phyloP scores from a whole-genome alignment of 164 flowering plant species.

The Platanus orientalis region DNA sequence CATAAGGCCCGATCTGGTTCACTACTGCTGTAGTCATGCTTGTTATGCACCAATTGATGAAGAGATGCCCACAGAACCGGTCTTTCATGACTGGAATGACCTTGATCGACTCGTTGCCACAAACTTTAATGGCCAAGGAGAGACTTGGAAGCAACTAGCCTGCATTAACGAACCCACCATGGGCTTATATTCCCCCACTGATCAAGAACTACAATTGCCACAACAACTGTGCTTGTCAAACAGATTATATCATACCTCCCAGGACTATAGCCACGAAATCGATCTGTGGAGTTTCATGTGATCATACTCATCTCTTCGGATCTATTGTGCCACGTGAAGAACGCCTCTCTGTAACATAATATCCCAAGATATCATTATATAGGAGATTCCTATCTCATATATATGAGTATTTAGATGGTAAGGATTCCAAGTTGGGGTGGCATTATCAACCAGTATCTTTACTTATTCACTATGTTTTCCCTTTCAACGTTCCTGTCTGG shows the following conservation, averaged over 20 bases:
- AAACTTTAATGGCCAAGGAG: slow-evolving; percentile 47
- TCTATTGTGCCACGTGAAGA: no score
- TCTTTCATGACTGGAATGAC: slow-evolving; percentile 44
- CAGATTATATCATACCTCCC: slow-evolving; percentile 18
- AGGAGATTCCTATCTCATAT: no score
- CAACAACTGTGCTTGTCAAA: no score
- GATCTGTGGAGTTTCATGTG: slow-evolving; percentile 65
- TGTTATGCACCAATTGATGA: slow-evolving; percentile 24
- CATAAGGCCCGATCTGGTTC: slow-evolving; percentile 14
- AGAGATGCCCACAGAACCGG: slow-evolving; percentile 10
- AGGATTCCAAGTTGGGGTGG: no score
- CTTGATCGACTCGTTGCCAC: slow-evolving; percentile 59
- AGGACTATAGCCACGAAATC: slow-evolving; percentile 31
- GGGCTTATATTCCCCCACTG: slow-evolving; percentile 20
- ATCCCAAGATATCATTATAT: no score
- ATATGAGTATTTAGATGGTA: no score
- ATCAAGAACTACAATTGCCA: no score
- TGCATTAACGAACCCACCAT: slow-evolving; percentile 29
- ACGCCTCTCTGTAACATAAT: no score
- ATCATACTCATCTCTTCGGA: no score
- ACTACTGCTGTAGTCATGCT: slow-evolving; percentile 14
- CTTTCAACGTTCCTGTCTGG: slow-evolving; percentile 13
- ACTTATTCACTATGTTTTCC: slow-evolving; percentile 6
- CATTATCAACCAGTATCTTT: slow-evolving; percentile 3
- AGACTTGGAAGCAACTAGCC: slow-evolving; percentile 32